Evolutionary conservation across 306 rosid species (phyloP), one percentile per base, ranked within the genome.

Genomic region (Cajanus cajan): DNA sequence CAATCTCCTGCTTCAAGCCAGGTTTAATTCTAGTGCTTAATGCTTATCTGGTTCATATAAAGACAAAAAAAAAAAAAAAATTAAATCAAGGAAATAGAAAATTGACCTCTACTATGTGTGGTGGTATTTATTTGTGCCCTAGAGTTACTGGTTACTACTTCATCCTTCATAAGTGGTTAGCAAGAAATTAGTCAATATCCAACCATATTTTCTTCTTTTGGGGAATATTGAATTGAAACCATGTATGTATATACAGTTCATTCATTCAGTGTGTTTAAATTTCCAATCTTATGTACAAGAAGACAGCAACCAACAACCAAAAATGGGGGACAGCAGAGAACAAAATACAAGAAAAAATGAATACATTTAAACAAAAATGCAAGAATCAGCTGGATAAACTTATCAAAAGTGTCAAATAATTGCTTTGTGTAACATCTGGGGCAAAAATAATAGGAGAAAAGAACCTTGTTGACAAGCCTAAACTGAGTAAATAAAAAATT

Each of bases 1-100:
- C 96, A 81, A 84, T 86, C 74, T 87, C 85, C 76, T 91, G 91
- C 77, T 88, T 93, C 76, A 91, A 85, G 82, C 91, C 94, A 54
- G 91, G 89, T 72, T 93, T 82, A 85, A 84, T 87, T 83, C 92
- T 88, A 34, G 92, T 87, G 83, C 91, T 87, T 45, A 92, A 78
- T 59, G 95, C 96, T 95, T 87, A 57, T 2, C 8, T 51, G 28
- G 25, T 75, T 71, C 24, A 10, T 78, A 62, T 43, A 28, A 78
- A 52, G 44, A 13, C 73, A 73, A 25, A 50, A 36, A 16, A 68
- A 50, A 50, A 22, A 37, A 48, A 28, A 55, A 37, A 68, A 39
- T 77, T 44, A 51, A 50, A 41, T 21, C 52, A 58, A 58, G 18
- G 19, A 59, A 74, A n/a, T 18, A 66, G 19, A 16, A 43, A 37